Base-by-base conservation (phyloP, 371 early-diverging fungal species). In the Umbelopsis sp. region DNA sequence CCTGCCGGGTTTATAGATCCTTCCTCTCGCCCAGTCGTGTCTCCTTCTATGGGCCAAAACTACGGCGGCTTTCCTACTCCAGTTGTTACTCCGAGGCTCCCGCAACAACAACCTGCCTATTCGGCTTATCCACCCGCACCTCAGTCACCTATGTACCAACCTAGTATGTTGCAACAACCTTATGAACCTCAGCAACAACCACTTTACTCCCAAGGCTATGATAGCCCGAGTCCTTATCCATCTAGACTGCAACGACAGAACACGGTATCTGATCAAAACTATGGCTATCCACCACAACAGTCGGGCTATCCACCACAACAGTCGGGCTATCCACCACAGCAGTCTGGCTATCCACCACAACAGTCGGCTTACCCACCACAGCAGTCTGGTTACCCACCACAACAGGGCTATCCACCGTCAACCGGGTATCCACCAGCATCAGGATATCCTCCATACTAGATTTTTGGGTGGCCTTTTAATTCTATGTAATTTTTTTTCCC, bases 171-270 rank as follows among this genome's bases (percentile, higher is more conserved):
- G 7, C 75, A n/a, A 20, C 65, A 12, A 7, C 64, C 71, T 50
- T 74, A 70, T 10, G 68, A 74, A 18, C 77, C 77, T 14, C 74
- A 72, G 66, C 74, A 70, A 6, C 66, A 29, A 12, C 70, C 41
- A 41, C 48, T 63, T 24, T 52, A 68, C 8, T 45, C 38, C n/a
- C 52, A 53, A 24, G 11, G 20, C 5, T 11, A 25, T n/a, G 35
- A 50, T n/a, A 62, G n/a, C 18, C 25, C 37, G 50, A 67, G 73
- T 10, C 32, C 29, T 16, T 66, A 71, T 53, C 70, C 71, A 10
- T 62, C 71, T 35, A 50, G 38, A 12, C 38, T 50, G 8, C 9
- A 25, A 12, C 37, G 57, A 32, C 57, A 57, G 35, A 35, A 35
- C 14, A 57, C 57, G 18, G 4, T 57, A 18, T 35, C 29, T 35